Percentiles rank a stretch among this genome's conserved stretches.
phyloP scores from a whole-genome alignment of 1,284 basidiomycete genomes.

The Ceratobasidium papillatum region DNA sequence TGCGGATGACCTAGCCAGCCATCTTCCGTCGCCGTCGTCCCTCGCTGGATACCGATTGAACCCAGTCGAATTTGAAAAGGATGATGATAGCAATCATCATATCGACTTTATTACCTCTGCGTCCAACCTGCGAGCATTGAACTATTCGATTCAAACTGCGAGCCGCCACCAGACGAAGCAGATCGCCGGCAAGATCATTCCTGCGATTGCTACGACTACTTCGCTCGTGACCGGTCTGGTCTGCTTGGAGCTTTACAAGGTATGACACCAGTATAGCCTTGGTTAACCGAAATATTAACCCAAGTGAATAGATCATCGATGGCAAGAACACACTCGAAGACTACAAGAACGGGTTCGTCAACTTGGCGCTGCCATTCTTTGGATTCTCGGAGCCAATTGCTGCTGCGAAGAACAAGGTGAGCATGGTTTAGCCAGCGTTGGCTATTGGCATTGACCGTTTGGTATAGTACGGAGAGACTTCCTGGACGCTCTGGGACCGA shows the following conservation, averaged over 20 bases:
- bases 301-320: slow-evolving; percentile 80
- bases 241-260: slow-evolving; percentile 97
- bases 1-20: slow-evolving; percentile 64
- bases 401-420: slow-evolving; percentile 81
- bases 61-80: slow-evolving; percentile 99
- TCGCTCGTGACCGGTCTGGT: slow-evolving; percentile 94
- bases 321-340: slow-evolving; percentile 91
- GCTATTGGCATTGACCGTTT: neutral
- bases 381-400: slow-evolving; percentile 98
- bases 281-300: slow-evolving; percentile 24
- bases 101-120: slow-evolving; percentile 99
- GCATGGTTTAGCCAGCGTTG: slow-evolving; percentile 11
- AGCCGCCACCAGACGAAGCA: slow-evolving; percentile 97
- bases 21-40: slow-evolving; percentile 87
- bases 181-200: slow-evolving; percentile 99
- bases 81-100: slow-evolving; percentile 97
- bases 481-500: slow-evolving; percentile 99
- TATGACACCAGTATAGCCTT: slow-evolving; percentile 49
- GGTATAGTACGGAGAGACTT: slow-evolving; percentile 75
- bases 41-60: slow-evolving; percentile 93
- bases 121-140: slow-evolving; percentile 95
- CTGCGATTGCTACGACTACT: slow-evolving; percentile 98
- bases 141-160: slow-evolving; percentile 90
- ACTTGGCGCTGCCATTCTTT: slow-evolving; percentile 98
- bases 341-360: slow-evolving; percentile 99